These are phyloP conservation scores for Lipomyces spencermartinsiae DNA, from an alignment of 805 yeast species.

Conservation along the genomic window DNA sequence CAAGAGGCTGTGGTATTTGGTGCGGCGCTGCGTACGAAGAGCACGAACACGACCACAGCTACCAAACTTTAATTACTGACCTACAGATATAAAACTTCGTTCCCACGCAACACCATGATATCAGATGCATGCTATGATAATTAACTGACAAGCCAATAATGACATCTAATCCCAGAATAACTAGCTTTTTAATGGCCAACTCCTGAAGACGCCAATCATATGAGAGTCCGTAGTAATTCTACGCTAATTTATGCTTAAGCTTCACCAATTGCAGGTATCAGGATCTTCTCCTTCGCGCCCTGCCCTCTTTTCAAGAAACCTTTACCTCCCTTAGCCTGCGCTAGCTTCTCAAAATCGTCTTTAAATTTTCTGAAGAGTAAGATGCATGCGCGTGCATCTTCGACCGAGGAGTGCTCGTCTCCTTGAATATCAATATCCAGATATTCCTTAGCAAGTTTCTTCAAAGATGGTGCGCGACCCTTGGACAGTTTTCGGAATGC, in stretches of 20 bases:
- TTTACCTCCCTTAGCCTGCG: slow-evolving; percentile 11
- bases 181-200: neutral
- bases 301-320: neutral
- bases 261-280: slow-evolving; percentile 7
- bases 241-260: neutral
- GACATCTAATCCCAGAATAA: neutral
- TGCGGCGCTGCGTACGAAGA: too few species aligned
- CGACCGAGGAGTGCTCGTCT: slow-evolving; percentile 84
- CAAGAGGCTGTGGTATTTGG: too few species aligned
- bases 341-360: slow-evolving; percentile 60
- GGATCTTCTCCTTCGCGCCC: neutral
- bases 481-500: slow-evolving; percentile 52
- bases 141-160: too few species aligned
- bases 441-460: slow-evolving; percentile 64
- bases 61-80: too few species aligned
- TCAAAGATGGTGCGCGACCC: slow-evolving; percentile 77
- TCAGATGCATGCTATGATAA: too few species aligned
- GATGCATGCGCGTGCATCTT: slow-evolving; percentile 91
- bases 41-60: too few species aligned
- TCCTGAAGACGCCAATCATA: neutral
- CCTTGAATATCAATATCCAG: slow-evolving; percentile 68
- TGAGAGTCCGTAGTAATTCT: neutral
- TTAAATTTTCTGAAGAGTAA: slow-evolving; percentile 68
- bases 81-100: too few species aligned
- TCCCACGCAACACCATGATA: too few species aligned